phyloP scores from a whole-genome alignment of 2,329 filamentous ascomycete species.

The Cladophialophora immunda region DNA sequence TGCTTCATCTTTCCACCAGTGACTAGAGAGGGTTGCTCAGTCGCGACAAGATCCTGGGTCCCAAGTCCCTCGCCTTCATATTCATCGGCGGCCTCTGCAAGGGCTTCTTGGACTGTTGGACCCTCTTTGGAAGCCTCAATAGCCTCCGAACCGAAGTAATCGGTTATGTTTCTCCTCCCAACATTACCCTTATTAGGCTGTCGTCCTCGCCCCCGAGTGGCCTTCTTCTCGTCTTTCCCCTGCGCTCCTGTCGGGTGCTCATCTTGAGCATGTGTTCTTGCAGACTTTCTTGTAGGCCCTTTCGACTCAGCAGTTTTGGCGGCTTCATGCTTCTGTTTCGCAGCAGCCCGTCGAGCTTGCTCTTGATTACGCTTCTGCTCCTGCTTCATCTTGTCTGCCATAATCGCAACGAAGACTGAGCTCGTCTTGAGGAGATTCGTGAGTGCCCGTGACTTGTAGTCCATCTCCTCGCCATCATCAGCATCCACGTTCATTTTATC shows the following conservation, averaged over 20 bases:
- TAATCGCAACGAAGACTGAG: slow-evolving; percentile 58
- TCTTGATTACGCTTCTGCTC: slow-evolving; percentile 55
- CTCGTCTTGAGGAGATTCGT: slow-evolving; percentile 57
- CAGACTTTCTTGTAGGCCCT: slow-evolving; percentile 36
- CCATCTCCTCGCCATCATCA: slow-evolving; percentile 51
- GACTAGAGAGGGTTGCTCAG: slow-evolving; percentile 84
- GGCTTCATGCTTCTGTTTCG: slow-evolving; percentile 45
- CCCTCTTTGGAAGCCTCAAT: slow-evolving; percentile 62
- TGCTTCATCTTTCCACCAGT: slow-evolving; percentile 89
- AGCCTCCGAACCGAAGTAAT: slow-evolving; percentile 69
- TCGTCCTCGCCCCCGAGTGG: slow-evolving; percentile 35
- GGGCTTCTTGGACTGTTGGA: slow-evolving; percentile 63
- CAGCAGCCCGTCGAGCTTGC: slow-evolving; percentile 49
- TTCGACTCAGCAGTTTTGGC: slow-evolving; percentile 43
- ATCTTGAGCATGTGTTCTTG: slow-evolving; percentile 25
- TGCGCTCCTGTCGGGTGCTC: slow-evolving; percentile 21
- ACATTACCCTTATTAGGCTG: slow-evolving; percentile 37
- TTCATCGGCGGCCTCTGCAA: slow-evolving; percentile 66
- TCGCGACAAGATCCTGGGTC: slow-evolving; percentile 76
- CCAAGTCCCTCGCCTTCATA: slow-evolving; percentile 68
- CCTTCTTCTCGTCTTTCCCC: slow-evolving; percentile 39
- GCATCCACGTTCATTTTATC: slow-evolving; percentile 40
- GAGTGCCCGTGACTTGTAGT: slow-evolving; percentile 54
- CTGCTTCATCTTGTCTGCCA: slow-evolving; percentile 59
- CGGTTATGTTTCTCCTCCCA: slow-evolving; percentile 57